These are phyloP conservation scores for Canavalia ensiformis DNA, from an alignment of 306 rosid genomes.

Conservation along the genomic window DNA sequence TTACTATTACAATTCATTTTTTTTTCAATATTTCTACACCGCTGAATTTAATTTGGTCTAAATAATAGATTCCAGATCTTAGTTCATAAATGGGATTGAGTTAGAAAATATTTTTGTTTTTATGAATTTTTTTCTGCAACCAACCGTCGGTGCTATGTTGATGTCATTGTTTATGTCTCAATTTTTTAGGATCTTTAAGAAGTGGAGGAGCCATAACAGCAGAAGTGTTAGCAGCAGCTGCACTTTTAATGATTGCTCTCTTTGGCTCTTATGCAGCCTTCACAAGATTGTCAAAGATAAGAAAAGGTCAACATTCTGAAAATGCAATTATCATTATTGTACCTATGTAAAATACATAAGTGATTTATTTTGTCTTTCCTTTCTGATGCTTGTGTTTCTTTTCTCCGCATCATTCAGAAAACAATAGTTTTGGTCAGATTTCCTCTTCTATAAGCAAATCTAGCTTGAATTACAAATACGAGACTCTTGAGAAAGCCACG, in stretches of 20 bases:
- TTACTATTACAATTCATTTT: neutral
- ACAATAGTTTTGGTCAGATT: conserved; percentile 49
- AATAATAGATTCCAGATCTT: neutral
- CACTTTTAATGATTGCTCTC: conserved; percentile 61
- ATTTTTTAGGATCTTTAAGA: conserved; percentile 57
- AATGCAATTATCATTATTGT: neutral
- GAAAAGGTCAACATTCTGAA: conserved; percentile 51
- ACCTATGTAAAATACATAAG: neutral
- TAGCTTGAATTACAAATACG: conserved; percentile 75
- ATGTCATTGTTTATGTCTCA: conserved; percentile 5
- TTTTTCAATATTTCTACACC: neutral
- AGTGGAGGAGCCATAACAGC: conserved; percentile 66
- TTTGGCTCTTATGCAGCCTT: conserved; percentile 66
- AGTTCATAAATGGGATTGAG: neutral
- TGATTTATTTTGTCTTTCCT: neutral
- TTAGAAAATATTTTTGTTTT: neutral
- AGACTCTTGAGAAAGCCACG: conserved; percentile 83
- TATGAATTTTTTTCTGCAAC: conserved; percentile 8
- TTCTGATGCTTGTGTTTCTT: conserved; percentile 24
- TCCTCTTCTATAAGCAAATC: conserved; percentile 60
- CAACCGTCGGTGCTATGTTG: conserved; percentile 22
- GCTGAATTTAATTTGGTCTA: neutral
- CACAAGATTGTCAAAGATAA: conserved; percentile 55
- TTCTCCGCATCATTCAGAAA: conserved; percentile 47
- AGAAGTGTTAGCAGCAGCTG: conserved; percentile 63